Conservation (phyloP, 2,329 filamentous ascomycete species). For the Coniochaeta sp. region DNA sequence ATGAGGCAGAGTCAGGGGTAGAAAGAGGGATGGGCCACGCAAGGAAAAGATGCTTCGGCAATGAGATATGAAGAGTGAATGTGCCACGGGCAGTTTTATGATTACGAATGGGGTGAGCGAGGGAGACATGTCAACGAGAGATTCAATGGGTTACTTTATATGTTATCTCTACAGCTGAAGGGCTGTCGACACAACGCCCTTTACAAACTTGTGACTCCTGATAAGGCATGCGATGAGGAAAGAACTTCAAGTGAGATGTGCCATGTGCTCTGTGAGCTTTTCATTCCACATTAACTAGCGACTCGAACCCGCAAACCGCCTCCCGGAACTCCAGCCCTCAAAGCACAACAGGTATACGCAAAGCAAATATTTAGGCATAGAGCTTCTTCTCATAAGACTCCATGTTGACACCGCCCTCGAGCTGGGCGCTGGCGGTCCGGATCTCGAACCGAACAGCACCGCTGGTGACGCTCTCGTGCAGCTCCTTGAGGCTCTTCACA, state of each 20-base stretch:
- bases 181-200: no score
- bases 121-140: no score
- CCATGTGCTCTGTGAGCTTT: neutral
- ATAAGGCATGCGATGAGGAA: no score
- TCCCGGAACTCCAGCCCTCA: neutral
- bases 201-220: no score
- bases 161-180: no score
- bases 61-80: neutral
- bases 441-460: constrained; percentile 88
- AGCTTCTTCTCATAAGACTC: constrained; percentile 99
- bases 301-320: neutral
- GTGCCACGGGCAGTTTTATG: no score
- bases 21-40: neutral
- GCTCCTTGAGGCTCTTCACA: constrained; percentile 66
- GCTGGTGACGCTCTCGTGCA: constrained; percentile 67
- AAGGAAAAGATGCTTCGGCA: neutral
- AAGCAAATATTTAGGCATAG: constrained; percentile 58
- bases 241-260: neutral
- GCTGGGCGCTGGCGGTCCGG: constrained; percentile 85
- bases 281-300: neutral
- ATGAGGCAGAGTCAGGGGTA: neutral
- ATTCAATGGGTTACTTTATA: no score
- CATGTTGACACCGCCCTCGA: constrained; percentile 96
- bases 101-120: no score
- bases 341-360: constrained; percentile 1